A percentile compares a stretch with the other conserved stretches of the same genome.
These are phyloP conservation scores for Mortierella sp. DNA, from an alignment of 371 early-diverging fungal species.

Conservation along the genomic window DNA sequence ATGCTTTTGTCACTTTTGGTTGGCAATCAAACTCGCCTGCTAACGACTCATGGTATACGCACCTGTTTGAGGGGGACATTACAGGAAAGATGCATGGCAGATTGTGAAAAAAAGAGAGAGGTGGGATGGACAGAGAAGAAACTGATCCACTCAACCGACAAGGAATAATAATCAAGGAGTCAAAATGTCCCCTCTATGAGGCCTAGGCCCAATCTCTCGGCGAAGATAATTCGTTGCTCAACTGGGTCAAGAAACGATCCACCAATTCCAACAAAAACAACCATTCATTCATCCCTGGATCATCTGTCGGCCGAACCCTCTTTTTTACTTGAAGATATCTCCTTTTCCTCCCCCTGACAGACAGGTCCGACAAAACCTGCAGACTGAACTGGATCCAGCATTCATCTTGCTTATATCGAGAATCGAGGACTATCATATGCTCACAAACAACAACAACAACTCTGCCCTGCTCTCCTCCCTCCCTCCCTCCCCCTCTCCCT, in stretches of 20 bases:
- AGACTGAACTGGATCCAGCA: too few relatives aligned
- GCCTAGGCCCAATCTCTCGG: background rate
- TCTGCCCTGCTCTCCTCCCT: background rate
- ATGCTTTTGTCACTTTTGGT: background rate
- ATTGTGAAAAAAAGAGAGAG: background rate
- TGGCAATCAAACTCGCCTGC: too few relatives aligned
- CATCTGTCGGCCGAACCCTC: too few relatives aligned
- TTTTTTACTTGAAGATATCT: too few relatives aligned
- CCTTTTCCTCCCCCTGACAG: too few relatives aligned
- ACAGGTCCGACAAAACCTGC: too few relatives aligned
- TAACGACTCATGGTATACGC: too few relatives aligned
- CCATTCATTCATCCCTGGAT: background rate
- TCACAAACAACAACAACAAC: too few relatives aligned
- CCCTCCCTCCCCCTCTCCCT: background rate
- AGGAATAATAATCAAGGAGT: background rate
- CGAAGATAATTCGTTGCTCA: too few relatives aligned
- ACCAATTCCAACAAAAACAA: background rate
- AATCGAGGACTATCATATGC: background rate
- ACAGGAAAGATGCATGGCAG: background rate
- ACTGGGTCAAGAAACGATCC: background rate
- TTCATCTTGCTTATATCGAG: too few relatives aligned
- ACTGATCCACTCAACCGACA: conserved; percentile 1
- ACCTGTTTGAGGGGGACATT: background rate
- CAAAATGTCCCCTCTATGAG: background rate
- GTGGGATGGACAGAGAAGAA: background rate